A percentile compares a stretch with the other conserved stretches of the same genome.
These are phyloP conservation scores for Phoma herbarum DNA, from an alignment of 2,329 filamentous ascomycete genomes.

Conservation along the genomic window DNA sequence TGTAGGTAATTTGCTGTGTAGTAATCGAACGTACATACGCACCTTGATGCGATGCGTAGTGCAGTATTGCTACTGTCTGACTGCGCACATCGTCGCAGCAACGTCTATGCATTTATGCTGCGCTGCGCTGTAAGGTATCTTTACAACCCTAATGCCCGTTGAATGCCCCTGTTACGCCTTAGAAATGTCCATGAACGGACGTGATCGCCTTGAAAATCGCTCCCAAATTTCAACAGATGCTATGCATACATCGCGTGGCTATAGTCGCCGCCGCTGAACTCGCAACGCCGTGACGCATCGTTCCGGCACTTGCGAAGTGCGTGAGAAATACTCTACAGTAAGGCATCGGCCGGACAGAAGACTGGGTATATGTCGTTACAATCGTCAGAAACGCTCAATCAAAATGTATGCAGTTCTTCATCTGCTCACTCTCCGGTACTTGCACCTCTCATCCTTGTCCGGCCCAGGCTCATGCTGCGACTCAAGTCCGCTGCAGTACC, in stretches of 20 bases:
- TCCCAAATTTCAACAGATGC: slow-evolving; percentile 17
- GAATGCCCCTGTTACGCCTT: slow-evolving; percentile 7
- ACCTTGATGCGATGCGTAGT: not conserved
- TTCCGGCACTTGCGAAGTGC: slow-evolving; percentile 1
- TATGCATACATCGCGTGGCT: slow-evolving; percentile 1
- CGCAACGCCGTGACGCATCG: slow-evolving; percentile 10
- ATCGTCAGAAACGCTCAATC: slow-evolving; percentile 35
- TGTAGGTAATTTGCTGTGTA: not conserved
- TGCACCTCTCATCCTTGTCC: slow-evolving; percentile 40
- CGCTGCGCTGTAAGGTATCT: slow-evolving; percentile 2
- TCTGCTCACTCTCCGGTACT: slow-evolving; percentile 47
- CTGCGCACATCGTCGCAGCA: not conserved
- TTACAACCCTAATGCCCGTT: slow-evolving; percentile 9
- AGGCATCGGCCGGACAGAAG: slow-evolving; percentile 27
- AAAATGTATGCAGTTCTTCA: slow-evolving; percentile 14
- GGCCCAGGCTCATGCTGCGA: slow-evolving; percentile 42
- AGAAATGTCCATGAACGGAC: not conserved
- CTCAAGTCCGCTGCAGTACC: slow-evolving; percentile 38
- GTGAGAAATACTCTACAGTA: slow-evolving; percentile 9
- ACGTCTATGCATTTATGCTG: not conserved
- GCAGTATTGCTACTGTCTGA: not conserved
- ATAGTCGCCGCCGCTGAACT: slow-evolving; percentile 2
- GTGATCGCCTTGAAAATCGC: not conserved
- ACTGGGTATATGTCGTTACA: slow-evolving; percentile 43
- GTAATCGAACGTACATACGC: not conserved